These are phyloP conservation scores for Ophiosphaerella herpotricha DNA, from an alignment of 2,329 filamentous ascomycete genomes.

Conservation along the genomic window DNA sequence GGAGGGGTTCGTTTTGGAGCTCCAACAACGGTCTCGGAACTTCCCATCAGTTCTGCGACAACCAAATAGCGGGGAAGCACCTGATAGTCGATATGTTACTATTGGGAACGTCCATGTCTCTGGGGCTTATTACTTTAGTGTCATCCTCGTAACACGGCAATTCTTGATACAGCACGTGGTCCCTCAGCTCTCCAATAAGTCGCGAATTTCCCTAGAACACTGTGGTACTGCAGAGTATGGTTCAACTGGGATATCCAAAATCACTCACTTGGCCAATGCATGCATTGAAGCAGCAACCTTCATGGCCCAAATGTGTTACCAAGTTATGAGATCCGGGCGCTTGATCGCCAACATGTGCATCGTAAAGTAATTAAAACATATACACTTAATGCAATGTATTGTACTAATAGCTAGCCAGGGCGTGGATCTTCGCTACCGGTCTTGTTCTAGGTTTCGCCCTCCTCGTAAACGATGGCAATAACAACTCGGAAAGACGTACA, in stretches of 20 bases:
- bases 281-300: slow-evolving; percentile 62
- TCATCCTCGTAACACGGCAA: slow-evolving; percentile 61
- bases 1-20: slow-evolving; percentile 14
- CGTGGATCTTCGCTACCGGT: slow-evolving; percentile 61
- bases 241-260: slow-evolving; percentile 28
- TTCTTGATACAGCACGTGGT: slow-evolving; percentile 59
- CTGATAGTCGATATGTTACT: slow-evolving; percentile 39
- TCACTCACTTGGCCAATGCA: slow-evolving; percentile 53
- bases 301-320: slow-evolving; percentile 59
- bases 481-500: slow-evolving; percentile 50
- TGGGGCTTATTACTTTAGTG: slow-evolving; percentile 63
- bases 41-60: slow-evolving; percentile 47
- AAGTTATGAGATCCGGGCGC: slow-evolving; percentile 52
- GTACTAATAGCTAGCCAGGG: slow-evolving; percentile 38
- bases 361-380: slow-evolving; percentile 55
- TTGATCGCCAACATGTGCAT: slow-evolving; percentile 63
- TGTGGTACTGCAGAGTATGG: slow-evolving; percentile 25
- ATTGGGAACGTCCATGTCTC: slow-evolving; percentile 60
- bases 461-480: slow-evolving; percentile 55
- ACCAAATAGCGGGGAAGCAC: slow-evolving; percentile 12
- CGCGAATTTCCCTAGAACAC: slow-evolving; percentile 25
- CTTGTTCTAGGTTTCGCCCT: slow-evolving; percentile 62
- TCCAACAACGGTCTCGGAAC: slow-evolving; percentile 52
- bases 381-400: no score
- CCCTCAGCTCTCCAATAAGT: slow-evolving; percentile 13